These are phyloP conservation scores for Ophiobolus disseminans DNA, from an alignment of 2,329 filamentous ascomycete species.

Conservation along the genomic window DNA sequence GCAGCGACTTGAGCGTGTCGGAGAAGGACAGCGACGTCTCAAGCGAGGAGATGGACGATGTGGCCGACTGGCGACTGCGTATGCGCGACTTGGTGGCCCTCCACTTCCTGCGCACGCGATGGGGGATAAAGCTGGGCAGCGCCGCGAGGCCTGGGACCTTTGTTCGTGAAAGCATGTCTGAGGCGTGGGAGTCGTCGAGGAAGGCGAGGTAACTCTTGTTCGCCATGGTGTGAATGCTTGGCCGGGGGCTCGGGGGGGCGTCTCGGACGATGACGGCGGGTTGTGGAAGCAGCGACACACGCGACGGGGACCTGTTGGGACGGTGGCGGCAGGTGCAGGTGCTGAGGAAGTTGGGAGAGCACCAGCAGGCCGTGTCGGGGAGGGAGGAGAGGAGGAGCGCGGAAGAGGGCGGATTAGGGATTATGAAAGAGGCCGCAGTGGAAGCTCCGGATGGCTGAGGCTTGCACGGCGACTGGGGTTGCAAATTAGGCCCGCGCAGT, in stretches of 20 bases:
- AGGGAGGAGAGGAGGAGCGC: slow-evolving; percentile 10
- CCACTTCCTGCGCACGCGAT: slow-evolving; percentile 70
- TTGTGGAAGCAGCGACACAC: slow-evolving; percentile 25
- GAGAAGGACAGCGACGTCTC: slow-evolving; percentile 82
- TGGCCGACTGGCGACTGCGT: slow-evolving; percentile 69
- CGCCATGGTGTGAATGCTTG: slow-evolving; percentile 29
- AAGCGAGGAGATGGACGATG: slow-evolving; percentile 76
- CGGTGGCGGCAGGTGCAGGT: slow-evolving; percentile 9
- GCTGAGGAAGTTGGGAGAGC: slow-evolving; percentile 2
- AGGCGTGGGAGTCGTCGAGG: slow-evolving; percentile 35
- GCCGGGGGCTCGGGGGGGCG: slow-evolving; percentile 11
- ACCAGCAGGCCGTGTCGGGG: slow-evolving; percentile 14
- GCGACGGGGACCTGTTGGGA: slow-evolving; percentile 30
- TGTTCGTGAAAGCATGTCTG: slow-evolving; percentile 51
- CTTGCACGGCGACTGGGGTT: slow-evolving; percentile 32
- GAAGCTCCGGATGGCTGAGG: slow-evolving; percentile 43
- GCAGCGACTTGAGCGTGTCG: slow-evolving; percentile 77
- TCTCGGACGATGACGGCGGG: slow-evolving; percentile 11
- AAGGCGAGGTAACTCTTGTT: slow-evolving; percentile 46
- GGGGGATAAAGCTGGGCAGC: slow-evolving; percentile 64
- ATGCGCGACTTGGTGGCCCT: slow-evolving; percentile 68
- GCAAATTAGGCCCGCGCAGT: slow-evolving; percentile 29
- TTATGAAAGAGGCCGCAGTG: slow-evolving; percentile 41
- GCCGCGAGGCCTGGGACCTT: slow-evolving; percentile 57
- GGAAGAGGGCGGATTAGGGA: slow-evolving; percentile 32